phyloP scores from a whole-genome alignment of 2,329 filamentous ascomycete species.

The Epichloe brachyelytri region DNA sequence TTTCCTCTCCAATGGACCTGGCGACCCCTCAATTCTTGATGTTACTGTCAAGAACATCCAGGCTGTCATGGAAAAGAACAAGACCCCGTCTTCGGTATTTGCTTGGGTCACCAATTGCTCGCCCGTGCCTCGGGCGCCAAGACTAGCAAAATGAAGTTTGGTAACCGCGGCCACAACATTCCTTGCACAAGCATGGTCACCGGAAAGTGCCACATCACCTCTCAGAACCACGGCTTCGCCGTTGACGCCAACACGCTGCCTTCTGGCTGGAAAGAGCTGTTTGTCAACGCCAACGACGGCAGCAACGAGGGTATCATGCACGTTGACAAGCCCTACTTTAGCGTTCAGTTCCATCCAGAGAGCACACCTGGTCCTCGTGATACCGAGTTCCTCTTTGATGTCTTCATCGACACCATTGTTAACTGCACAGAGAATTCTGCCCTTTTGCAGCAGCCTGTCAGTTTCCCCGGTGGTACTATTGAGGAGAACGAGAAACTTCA shows the following conservation, averaged over 20 bases:
- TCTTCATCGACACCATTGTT: constrained; percentile 79
- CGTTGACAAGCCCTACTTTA: constrained; percentile 77
- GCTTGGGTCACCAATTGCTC: constrained; percentile 88
- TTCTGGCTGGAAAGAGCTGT: constrained; percentile 79
- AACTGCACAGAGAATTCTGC: constrained; percentile 54
- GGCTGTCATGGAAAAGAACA: constrained; percentile 61
- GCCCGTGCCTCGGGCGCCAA: constrained; percentile 77
- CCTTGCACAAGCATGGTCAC: constrained; percentile 93
- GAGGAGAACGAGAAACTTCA: constrained; percentile 66
- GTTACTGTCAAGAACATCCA: constrained; percentile 69
- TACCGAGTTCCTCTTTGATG: constrained; percentile 93
- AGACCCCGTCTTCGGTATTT: constrained; percentile 89
- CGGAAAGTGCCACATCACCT: constrained; percentile 96
- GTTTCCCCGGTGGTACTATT: constrained; percentile 73
- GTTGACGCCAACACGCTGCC: constrained; percentile 71
- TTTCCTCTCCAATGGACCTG: constrained; percentile 95
- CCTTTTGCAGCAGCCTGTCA: constrained; percentile 59
- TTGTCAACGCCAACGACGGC: constrained; percentile 95
- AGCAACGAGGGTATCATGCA: constrained; percentile 98
- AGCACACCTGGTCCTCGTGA: constrained; percentile 91
- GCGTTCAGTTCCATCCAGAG: constrained; percentile 98
- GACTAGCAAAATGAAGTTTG: constrained; percentile 98
- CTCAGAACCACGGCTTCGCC: constrained; percentile 94
- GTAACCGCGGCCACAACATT: constrained; percentile 97
- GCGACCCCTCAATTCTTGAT: constrained; percentile 79